Conservation (phyloP, 805 yeast genomes). For the Hermanozyma aechmeae region DNA sequence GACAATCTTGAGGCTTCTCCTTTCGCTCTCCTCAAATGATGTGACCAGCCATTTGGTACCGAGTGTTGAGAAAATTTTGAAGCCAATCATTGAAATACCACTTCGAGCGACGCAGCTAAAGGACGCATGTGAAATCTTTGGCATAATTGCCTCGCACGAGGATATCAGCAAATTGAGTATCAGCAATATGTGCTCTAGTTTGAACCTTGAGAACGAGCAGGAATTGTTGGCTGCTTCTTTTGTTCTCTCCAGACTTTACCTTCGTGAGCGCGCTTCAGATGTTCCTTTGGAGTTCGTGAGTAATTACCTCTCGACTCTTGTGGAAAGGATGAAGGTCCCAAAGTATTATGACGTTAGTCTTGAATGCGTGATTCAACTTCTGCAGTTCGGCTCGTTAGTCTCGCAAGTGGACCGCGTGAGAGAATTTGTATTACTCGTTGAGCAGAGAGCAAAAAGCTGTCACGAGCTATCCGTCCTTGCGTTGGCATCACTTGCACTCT, state of each 20-base stretch:
- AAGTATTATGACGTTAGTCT: slow-evolving; percentile 17
- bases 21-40: slow-evolving; percentile 21
- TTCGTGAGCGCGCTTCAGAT: slow-evolving; percentile 14
- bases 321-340: slow-evolving; percentile 11
- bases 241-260: slow-evolving; percentile 36
- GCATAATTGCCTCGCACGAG: slow-evolving; percentile 40
- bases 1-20: slow-evolving; percentile 20
- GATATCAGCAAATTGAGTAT: no score
- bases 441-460: slow-evolving; percentile 38
- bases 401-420: slow-evolving; percentile 13
- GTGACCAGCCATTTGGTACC: slow-evolving; percentile 14
- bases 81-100: slow-evolving; percentile 14
- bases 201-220: no score
- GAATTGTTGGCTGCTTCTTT: slow-evolving; percentile 34
- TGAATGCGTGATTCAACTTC: slow-evolving; percentile 32
- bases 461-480: slow-evolving; percentile 54
- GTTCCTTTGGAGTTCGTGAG: slow-evolving; percentile 7
- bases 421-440: slow-evolving; percentile 13
- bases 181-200: no score
- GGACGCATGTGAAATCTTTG: no score
- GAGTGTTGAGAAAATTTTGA: slow-evolving; percentile 13
- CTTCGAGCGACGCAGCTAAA: no score
- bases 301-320: slow-evolving; percentile 6
- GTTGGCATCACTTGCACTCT: slow-evolving; percentile 46
- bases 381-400: no score